A percentile compares a stretch with the other conserved stretches of the same genome.
Evolutionary conservation across 495 filamentous ascomycete genomes (phyloP).

Genomic region (Entonaema liquescens): DNA sequence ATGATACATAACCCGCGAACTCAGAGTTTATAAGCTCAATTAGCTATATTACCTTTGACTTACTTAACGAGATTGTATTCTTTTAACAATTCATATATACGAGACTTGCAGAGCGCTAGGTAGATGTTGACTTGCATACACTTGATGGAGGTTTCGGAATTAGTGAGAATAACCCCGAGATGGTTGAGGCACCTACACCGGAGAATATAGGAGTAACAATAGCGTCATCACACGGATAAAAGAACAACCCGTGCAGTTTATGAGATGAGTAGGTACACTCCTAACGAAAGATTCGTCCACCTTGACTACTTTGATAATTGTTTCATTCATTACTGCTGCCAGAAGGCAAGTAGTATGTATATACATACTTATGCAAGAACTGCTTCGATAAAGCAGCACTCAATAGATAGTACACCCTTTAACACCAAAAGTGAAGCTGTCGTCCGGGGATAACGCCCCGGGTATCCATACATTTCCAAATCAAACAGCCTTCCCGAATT

Average conservation of each 20-base stretch:
- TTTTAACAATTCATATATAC: neutral
- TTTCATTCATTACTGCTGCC: neutral
- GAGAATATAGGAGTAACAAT: too few relatives aligned
- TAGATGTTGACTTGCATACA: neutral
- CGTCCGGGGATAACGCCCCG: neutral
- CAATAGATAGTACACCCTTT: neutral
- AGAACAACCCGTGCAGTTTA: too few relatives aligned
- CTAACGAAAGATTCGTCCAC: too few relatives aligned
- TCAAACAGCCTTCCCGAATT: neutral
- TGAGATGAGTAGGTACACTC: too few relatives aligned
- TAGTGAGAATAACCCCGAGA: neutral
- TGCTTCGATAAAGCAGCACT: neutral
- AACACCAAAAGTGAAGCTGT: neutral
- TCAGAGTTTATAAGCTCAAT: neutral
- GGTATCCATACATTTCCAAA: conserved; percentile 2
- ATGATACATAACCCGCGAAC: neutral
- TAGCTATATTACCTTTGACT: neutral
- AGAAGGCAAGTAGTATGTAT: neutral
- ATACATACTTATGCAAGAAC: neutral
- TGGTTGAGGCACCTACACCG: too few relatives aligned
- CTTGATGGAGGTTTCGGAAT: neutral
- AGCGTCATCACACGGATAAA: neutral
- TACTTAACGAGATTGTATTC: neutral
- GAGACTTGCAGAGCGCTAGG: neutral
- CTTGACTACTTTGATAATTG: neutral